Evolutionary conservation across 306 rosid genomes (phyloP).

Genomic region (Prunus mira): DNA sequence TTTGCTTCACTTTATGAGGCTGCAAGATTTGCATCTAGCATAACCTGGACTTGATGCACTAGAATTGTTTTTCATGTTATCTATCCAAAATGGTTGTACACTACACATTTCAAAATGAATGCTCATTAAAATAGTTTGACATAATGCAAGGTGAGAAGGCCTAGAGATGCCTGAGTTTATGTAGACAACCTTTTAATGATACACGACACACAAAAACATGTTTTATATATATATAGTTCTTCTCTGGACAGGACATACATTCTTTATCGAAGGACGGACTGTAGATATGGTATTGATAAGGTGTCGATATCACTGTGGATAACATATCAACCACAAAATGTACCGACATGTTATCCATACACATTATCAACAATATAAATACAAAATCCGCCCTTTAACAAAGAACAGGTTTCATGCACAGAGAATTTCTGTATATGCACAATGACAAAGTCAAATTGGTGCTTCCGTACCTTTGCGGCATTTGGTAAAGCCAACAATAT

Average conservation of each 20-base stretch:
- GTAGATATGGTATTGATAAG: too few relatives aligned
- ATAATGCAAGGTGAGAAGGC: neutral
- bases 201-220: neutral
- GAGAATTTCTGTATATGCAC: too few relatives aligned
- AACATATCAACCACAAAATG: too few relatives aligned
- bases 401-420: too few relatives aligned
- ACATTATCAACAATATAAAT: too few relatives aligned
- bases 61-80: neutral
- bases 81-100: neutral
- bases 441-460: slow-evolving; percentile 11
- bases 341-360: too few relatives aligned
- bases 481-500: slow-evolving; percentile 93
- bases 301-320: too few relatives aligned
- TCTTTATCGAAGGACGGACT: too few relatives aligned
- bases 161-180: neutral
- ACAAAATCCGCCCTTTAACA: too few relatives aligned
- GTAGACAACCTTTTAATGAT: neutral
- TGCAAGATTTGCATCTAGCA: neutral
- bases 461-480: slow-evolving; percentile 78
- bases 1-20: neutral
- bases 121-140: neutral
- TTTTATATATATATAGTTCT: neutral
- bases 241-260: too few relatives aligned
- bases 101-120: neutral
- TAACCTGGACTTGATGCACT: neutral